Percentiles rank a stretch among this genome's conserved stretches.
These are phyloP conservation scores for Sclerotinia nivalis DNA, from an alignment of 2,329 filamentous ascomycete genomes.

Conservation along the genomic window DNA sequence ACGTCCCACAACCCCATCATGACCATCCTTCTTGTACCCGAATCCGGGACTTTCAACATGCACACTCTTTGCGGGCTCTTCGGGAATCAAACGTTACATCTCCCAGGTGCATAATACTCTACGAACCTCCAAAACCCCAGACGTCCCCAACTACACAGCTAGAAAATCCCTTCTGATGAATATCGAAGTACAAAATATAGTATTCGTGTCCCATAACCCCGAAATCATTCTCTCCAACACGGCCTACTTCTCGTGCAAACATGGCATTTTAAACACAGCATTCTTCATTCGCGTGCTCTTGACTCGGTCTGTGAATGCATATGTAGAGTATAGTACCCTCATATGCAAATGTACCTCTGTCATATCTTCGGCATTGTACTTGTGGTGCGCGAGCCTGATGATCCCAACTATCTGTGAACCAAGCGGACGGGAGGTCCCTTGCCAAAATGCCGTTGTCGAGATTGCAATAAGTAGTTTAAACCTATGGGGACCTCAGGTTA, in stretches of 20 bases:
- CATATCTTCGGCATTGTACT: neutral
- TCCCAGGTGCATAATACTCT: neutral
- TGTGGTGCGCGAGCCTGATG: neutral
- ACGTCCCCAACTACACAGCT: neutral
- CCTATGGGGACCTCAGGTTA: neutral
- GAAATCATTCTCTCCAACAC: neutral
- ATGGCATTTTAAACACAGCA: neutral
- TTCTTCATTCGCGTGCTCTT: neutral
- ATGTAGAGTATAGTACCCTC: neutral
- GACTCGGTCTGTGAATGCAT: neutral
- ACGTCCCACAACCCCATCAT: neutral
- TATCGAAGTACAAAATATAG: neutral
- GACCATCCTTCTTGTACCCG: neutral
- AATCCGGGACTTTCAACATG: neutral
- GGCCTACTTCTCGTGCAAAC: constrained; percentile 10
- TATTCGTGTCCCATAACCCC: neutral
- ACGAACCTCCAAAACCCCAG: neutral
- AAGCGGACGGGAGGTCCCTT: neutral
- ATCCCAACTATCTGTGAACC: neutral
- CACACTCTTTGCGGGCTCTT: neutral
- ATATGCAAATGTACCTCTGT: neutral
- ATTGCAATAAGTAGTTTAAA: neutral
- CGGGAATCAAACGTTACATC: neutral
- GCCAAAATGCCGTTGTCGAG: neutral
- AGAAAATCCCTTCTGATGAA: neutral